Base-by-base conservation (phyloP, 305 asterid species). In the Withania somnifera region DNA sequence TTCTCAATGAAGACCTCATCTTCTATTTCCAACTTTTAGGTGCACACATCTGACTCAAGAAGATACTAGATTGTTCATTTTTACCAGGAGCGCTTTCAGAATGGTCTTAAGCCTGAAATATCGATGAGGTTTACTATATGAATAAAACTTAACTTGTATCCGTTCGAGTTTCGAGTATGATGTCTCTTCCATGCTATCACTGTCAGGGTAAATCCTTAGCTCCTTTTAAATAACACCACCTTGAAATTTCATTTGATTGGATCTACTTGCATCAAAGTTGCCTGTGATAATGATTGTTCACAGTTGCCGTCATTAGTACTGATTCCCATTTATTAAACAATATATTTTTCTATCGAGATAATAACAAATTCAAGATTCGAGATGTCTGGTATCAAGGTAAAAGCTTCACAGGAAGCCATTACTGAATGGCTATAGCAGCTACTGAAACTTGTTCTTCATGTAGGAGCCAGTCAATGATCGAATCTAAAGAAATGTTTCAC, bases 11-110 rank as follows among this genome's bases (percentile, higher is more conserved):
- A 75, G 61, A n/a, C 61, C 45, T 26, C n/a, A 50, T 50, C 61
- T 14, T 75, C 79, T 75, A 42, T 61, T 50, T 75, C 79, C 79
- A 54, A n/a, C 30, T 11, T 63, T 60, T 84, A 96, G 98, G 97
- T 96, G 79, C 99, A 96, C 77, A 96, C 98, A 34, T 98, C 98
- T n/a, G 99, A 96, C 89, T 96, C 99, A 4, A 95, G 99, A 89
- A 90, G 99, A 85, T 95, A 94, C 60, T 95, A 98, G 99, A 88
- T 94, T 13, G 92, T 92, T 78, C 84, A 88, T 86, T 90, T 97
- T 32, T 94, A 93, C 47, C 89, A 87, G 67, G 93, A 90, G 51
- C 92, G 92, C 83, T 90, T 96, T 82, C 91, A 83, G 84, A 89
- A 88, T 75, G 91, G 95, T 66, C 91, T 93, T 60, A 98, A 96